Conservation (phyloP, 2,329 filamentous ascomycete genomes). For the Dothiorella sarmentorum region DNA sequence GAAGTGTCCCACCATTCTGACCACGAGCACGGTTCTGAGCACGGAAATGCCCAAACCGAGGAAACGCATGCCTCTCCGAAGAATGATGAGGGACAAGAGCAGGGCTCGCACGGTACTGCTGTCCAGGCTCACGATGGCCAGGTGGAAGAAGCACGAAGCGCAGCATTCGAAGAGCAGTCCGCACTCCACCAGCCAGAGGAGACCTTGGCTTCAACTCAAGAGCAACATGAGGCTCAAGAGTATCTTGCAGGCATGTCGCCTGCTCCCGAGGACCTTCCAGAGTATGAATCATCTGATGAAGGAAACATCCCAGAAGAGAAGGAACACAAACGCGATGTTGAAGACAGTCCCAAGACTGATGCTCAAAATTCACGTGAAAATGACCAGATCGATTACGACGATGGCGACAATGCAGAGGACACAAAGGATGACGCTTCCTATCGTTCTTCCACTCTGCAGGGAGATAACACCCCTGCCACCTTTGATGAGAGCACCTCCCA, state of each 20-base stretch:
- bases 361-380: constrained; percentile 26
- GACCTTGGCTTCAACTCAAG: neutral
- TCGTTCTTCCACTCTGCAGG: constrained; percentile 34
- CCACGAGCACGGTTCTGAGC: neutral
- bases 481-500: constrained; percentile 7
- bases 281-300: constrained; percentile 1
- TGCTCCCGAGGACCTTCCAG: neutral
- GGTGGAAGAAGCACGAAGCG: neutral
- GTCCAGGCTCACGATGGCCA: neutral
- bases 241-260: constrained; percentile 5
- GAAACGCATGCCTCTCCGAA: neutral
- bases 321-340: neutral
- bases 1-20: neutral
- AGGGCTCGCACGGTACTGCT: neutral
- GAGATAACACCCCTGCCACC: constrained; percentile 27
- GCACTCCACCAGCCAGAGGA: neutral
- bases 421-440: constrained; percentile 24
- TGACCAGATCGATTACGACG: constrained; percentile 51
- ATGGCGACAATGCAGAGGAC: constrained; percentile 38
- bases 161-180: neutral
- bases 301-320: neutral
- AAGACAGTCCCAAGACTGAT: neutral
- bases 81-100: neutral
- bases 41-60: neutral
- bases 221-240: neutral